Conservation (phyloP, 2,329 filamentous ascomycete species). For the Fusarium sp. region DNA sequence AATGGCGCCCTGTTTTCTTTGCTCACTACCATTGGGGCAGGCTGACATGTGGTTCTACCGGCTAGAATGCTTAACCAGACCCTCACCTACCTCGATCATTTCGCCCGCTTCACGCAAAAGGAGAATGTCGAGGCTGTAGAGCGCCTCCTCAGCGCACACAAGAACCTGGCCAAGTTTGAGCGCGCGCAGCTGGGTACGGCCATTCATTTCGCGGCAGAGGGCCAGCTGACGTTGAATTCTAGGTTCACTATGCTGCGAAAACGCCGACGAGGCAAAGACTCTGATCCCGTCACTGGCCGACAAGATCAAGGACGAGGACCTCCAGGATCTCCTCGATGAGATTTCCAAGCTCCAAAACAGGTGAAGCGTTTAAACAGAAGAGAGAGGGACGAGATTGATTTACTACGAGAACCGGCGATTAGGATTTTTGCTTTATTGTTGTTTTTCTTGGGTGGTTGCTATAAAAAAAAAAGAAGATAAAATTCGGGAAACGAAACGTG, state of each 20-base stretch:
- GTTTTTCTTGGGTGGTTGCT: slow-evolving; percentile 17
- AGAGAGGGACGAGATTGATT: not conserved
- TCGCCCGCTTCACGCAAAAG: slow-evolving; percentile 94
- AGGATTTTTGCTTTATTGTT: not conserved
- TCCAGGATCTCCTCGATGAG: slow-evolving; percentile 90
- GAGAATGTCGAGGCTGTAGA: slow-evolving; percentile 96
- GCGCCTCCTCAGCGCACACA: slow-evolving; percentile 81
- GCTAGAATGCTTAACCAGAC: slow-evolving; percentile 84
- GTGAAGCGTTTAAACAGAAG: slow-evolving; percentile 33
- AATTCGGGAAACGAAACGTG: not conserved
- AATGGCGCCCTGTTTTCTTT: slow-evolving; percentile 43
- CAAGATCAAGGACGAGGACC: slow-evolving; percentile 90
- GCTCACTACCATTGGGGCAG: not conserved
- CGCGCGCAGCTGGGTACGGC: slow-evolving; percentile 85
- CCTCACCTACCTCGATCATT: slow-evolving; percentile 91
- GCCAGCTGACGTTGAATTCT: slow-evolving; percentile 15
- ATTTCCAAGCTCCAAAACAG: slow-evolving; percentile 79
- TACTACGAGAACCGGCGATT: not conserved
- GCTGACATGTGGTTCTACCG: not conserved
- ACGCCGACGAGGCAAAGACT: slow-evolving; percentile 94
- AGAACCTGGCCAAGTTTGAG: slow-evolving; percentile 90
- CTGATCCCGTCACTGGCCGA: slow-evolving; percentile 89
- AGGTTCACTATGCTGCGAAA: slow-evolving; percentile 94
- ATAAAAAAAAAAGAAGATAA: not conserved
- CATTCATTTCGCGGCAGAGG: not conserved